These are phyloP conservation scores for Spinellus fusiger DNA, from an alignment of 192 early-diverging fungal genomes.

Conservation along the genomic window DNA sequence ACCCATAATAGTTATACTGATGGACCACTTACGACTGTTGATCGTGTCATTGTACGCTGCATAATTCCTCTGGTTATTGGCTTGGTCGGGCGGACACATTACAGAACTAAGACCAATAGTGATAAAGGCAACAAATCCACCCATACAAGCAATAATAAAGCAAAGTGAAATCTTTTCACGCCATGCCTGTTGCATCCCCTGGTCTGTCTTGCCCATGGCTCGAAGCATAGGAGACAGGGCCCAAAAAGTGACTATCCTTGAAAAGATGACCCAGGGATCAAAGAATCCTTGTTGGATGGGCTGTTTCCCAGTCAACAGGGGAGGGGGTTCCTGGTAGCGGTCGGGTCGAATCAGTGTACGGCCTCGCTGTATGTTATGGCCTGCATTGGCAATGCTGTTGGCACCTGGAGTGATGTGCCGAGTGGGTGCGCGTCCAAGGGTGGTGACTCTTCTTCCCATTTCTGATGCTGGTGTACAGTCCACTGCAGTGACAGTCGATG, in stretches of 20 bases:
- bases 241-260: conserved; percentile 65
- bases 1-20: neutral
- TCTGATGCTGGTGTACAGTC: neutral
- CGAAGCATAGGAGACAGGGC: conserved; percentile 53
- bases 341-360: conserved; percentile 70
- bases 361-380: conserved; percentile 60
- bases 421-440: conserved; percentile 31
- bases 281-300: conserved; percentile 26
- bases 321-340: conserved; percentile 57
- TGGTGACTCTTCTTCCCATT: conserved; percentile 16
- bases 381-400: conserved; percentile 33
- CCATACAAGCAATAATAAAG: conserved; percentile 73
- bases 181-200: conserved; percentile 76
- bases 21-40: conserved; percentile 12
- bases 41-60: conserved; percentile 35
- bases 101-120: conserved; percentile 65
- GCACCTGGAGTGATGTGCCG: conserved; percentile 29
- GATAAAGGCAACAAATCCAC: conserved; percentile 74
- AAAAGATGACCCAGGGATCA: conserved; percentile 65
- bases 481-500: neutral
- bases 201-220: conserved; percentile 49
- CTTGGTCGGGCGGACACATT: conserved; percentile 50
- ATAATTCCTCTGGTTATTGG: conserved; percentile 47
- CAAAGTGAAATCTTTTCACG: conserved; percentile 75
- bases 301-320: conserved; percentile 60